A percentile compares a stretch with the other conserved stretches of the same genome.
phyloP scores from a whole-genome alignment of 306 rosid species.

The Prosopis cineraria region DNA sequence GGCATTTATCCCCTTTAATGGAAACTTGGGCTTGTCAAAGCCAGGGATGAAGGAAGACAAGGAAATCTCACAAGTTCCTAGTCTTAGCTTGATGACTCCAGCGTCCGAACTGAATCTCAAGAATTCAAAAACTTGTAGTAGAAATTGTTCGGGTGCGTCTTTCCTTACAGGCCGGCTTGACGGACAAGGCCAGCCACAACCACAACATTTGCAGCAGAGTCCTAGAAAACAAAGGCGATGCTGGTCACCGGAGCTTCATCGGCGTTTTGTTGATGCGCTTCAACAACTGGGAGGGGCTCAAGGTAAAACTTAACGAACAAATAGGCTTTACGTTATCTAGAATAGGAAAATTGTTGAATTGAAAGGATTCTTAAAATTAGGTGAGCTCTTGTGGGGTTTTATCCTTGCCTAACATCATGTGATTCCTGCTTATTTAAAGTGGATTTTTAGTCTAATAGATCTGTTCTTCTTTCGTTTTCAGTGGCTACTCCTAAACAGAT shows the following conservation, averaged over 20 bases:
- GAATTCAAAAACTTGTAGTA: constrained; percentile 40
- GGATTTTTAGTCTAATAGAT: background rate
- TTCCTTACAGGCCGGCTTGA: constrained; percentile 34
- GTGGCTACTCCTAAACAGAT: constrained; percentile 98
- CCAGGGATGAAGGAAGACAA: constrained; percentile 41
- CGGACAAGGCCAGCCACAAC: constrained; percentile 37
- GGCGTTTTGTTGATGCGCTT: constrained; percentile 73
- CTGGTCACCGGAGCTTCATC: constrained; percentile 91
- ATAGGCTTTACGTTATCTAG: background rate
- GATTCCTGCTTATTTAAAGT: background rate
- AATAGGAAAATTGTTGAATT: background rate
- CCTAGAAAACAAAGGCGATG: constrained; percentile 78
- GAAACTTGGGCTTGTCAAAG: constrained; percentile 33
- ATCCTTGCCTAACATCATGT: background rate
- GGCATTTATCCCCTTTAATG: constrained; percentile 51
- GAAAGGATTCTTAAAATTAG: constrained; percentile 15
- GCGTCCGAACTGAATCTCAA: constrained; percentile 44
- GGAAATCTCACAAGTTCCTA: constrained; percentile 51
- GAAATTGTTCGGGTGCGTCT: constrained; percentile 53
- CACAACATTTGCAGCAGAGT: constrained; percentile 40
- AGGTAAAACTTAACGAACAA: constrained; percentile 43
- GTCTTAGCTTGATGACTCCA: constrained; percentile 61
- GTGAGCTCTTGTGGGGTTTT: background rate
- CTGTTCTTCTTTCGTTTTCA: constrained; percentile 20
- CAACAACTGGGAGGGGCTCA: constrained; percentile 89